These are phyloP conservation scores for Magnolia kwangsiensis DNA, from an alignment of 164 flowering plant species.

Conservation along the genomic window DNA sequence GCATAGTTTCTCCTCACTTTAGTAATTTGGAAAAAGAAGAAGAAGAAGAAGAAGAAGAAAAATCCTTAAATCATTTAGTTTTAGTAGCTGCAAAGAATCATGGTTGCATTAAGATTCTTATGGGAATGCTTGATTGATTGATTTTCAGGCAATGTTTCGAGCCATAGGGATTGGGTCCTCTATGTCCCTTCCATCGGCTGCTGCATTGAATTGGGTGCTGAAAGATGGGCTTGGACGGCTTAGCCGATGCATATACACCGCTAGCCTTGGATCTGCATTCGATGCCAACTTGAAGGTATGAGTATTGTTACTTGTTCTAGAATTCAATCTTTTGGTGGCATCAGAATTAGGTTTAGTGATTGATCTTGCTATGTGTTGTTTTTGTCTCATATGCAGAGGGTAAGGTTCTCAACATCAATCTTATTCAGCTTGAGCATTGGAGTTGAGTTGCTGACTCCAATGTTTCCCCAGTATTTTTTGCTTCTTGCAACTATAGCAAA, in stretches of 20 bases:
- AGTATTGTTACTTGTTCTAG: background rate
- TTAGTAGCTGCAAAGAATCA: background rate
- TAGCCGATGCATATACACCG: conserved; percentile 83
- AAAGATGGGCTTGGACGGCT: conserved; percentile 93
- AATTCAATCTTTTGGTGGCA: background rate
- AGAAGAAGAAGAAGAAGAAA: too few species aligned
- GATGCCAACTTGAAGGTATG: conserved; percentile 91
- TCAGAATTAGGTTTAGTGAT: background rate
- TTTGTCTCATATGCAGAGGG: conserved; percentile 52
- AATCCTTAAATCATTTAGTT: background rate
- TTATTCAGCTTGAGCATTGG: conserved; percentile 85
- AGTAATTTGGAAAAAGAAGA: too few species aligned
- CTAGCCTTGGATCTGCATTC: conserved; percentile 76
- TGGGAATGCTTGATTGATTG: background rate
- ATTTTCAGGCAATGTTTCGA: conserved; percentile 81
- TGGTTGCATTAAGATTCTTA: background rate
- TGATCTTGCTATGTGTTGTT: background rate
- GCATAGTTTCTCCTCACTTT: background rate
- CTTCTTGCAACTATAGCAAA: conserved; percentile 87
- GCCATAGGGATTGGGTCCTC: conserved; percentile 89
- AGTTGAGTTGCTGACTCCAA: conserved; percentile 85
- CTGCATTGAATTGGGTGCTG: conserved; percentile 89
- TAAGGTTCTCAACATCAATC: conserved; percentile 80
- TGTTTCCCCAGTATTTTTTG: conserved; percentile 70
- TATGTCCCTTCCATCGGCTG: conserved; percentile 83